Conservation (phyloP, 2,329 filamentous ascomycete species). For the Pseudogymnoascus sp. region DNA sequence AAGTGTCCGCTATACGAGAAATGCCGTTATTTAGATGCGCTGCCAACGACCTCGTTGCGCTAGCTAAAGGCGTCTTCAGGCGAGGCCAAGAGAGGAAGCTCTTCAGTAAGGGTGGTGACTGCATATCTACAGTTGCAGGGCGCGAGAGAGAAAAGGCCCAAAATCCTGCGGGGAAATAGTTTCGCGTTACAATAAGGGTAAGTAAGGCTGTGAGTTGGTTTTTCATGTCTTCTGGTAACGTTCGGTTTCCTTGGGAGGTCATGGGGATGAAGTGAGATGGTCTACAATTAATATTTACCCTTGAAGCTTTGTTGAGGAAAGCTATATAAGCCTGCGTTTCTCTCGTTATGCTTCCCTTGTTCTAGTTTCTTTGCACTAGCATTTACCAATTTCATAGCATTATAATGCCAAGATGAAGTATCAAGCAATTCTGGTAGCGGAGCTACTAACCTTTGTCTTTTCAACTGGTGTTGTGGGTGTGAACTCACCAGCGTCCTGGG, state of each 20-base stretch:
- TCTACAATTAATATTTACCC: neutral
- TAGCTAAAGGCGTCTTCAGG: neutral
- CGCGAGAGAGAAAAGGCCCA: neutral
- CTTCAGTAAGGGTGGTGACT: neutral
- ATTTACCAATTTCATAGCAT: neutral
- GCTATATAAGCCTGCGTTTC: neutral
- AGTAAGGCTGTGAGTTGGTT: neutral
- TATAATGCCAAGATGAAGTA: constrained; percentile 18
- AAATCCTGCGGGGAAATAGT: neutral
- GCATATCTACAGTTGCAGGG: neutral
- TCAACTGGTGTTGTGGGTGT: constrained; percentile 3
- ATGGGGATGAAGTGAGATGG: neutral
- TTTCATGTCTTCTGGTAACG: neutral
- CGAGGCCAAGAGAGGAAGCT: neutral
- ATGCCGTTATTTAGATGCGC: neutral
- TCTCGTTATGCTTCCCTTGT: neutral
- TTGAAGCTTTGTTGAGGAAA: neutral
- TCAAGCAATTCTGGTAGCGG: neutral
- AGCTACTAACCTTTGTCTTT: constrained; percentile 4
- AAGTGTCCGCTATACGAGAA: neutral
- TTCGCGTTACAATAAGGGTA: neutral
- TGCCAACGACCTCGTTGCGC: neutral
- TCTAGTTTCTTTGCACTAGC: neutral
- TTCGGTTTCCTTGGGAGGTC: neutral
- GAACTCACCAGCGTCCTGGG: neutral